A percentile compares a stretch with the other conserved stretches of the same genome.
Conservation (phyloP, 768 basidiomycete genomes). For the Jaapia argillacea region DNA sequence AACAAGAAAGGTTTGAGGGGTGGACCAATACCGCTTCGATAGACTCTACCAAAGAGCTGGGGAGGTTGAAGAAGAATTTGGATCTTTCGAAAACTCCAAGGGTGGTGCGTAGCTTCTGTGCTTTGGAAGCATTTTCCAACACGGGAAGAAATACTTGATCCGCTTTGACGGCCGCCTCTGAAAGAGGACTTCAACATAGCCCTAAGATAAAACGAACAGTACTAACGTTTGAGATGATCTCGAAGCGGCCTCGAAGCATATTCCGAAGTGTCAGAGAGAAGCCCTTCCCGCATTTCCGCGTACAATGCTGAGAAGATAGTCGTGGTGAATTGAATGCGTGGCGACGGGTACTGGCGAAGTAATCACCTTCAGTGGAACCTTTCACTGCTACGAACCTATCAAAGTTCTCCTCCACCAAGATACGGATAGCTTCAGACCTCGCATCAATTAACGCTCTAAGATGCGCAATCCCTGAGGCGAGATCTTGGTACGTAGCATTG, state of each 20-base stretch:
- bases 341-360: slow-evolving; percentile 6
- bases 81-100: slow-evolving; percentile 93
- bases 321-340: neutral
- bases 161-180: slow-evolving; percentile 88
- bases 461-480: slow-evolving; percentile 66
- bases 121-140: slow-evolving; percentile 90
- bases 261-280: slow-evolving; percentile 67
- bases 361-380: slow-evolving; percentile 84
- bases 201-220: slow-evolving; percentile 1
- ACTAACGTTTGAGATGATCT: slow-evolving; percentile 77
- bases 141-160: slow-evolving; percentile 95
- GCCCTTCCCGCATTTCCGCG: slow-evolving; percentile 86
- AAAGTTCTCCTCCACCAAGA: slow-evolving; percentile 96
- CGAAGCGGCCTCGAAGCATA: slow-evolving; percentile 76
- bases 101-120: slow-evolving; percentile 85
- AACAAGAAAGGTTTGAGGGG: neutral
- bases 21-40: slow-evolving; percentile 61
- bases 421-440: slow-evolving; percentile 87
- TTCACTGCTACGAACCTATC: slow-evolving; percentile 97
- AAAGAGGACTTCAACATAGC: neutral
- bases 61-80: slow-evolving; percentile 98
- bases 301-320: slow-evolving; percentile 54
- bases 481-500: slow-evolving; percentile 89
- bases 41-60: slow-evolving; percentile 77
- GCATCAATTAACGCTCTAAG: slow-evolving; percentile 77